phyloP scores from a whole-genome alignment of 2,329 filamentous ascomycete genomes.

The Apiospora pterosperma region DNA sequence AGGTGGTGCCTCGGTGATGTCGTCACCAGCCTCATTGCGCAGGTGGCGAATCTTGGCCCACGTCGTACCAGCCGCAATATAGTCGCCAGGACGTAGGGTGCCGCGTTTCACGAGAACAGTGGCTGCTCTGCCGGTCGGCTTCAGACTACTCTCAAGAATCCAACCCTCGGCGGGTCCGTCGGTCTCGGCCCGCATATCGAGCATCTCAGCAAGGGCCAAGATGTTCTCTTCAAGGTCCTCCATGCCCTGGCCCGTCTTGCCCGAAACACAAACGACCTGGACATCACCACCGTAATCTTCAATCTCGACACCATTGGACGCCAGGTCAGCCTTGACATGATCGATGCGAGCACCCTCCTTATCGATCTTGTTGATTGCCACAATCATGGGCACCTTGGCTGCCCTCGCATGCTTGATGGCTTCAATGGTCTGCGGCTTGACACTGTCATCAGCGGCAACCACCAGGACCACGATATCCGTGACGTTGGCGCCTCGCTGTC shows the following conservation, averaged over 20 bases:
- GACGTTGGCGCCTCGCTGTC: constrained; percentile 89
- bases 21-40: constrained; percentile 76
- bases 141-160: constrained; percentile 89
- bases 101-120: constrained; percentile 87
- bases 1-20: constrained; percentile 71
- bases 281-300: constrained; percentile 95
- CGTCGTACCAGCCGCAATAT: constrained; percentile 82
- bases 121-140: constrained; percentile 77
- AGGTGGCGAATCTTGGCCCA: constrained; percentile 85
- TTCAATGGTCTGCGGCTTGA: constrained; percentile 95
- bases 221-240: constrained; percentile 87
- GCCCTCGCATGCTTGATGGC: constrained; percentile 88
- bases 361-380: constrained; percentile 97
- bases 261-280: constrained; percentile 86
- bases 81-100: constrained; percentile 75
- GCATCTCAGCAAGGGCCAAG: constrained; percentile 78
- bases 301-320: constrained; percentile 79
- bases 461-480: constrained; percentile 97
- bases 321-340: constrained; percentile 83
- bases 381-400: constrained; percentile 90
- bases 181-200: constrained; percentile 80
- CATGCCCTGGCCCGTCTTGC: constrained; percentile 92
- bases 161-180: constrained; percentile 84
- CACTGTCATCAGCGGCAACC: constrained; percentile 93
- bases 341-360: constrained; percentile 79